These are phyloP conservation scores for Pouteria campechiana DNA, from an alignment of 179 eudicot species.

Conservation along the genomic window DNA sequence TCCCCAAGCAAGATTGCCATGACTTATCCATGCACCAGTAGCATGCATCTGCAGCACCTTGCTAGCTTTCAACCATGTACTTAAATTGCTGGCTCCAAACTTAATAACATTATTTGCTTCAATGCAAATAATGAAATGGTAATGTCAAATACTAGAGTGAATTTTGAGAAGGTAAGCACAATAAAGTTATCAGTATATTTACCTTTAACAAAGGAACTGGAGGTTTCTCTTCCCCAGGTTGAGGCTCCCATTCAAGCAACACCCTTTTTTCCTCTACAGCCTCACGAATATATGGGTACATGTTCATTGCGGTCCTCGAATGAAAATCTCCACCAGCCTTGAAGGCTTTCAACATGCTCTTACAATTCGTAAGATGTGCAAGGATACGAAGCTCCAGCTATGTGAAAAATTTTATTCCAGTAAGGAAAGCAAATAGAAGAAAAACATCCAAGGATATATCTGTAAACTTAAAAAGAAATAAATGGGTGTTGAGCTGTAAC, in stretches of 20 bases:
- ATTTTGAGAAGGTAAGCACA: neutral
- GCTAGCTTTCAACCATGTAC: no score
- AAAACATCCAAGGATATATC: neutral
- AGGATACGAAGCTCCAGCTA: slow-evolving; percentile 97
- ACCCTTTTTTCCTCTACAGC: slow-evolving; percentile 64
- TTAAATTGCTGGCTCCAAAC: neutral
- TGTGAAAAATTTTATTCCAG: slow-evolving; percentile 4
- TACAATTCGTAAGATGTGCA: slow-evolving; percentile 92
- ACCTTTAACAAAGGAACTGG: slow-evolving; percentile 96
- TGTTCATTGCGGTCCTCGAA: slow-evolving; percentile 98
- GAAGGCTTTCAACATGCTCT: slow-evolving; percentile 97
- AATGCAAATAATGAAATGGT: neutral
- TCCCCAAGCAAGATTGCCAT: no score
- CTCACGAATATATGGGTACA: slow-evolving; percentile 89
- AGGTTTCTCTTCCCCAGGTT: slow-evolving; percentile 89
- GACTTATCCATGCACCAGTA: no score
- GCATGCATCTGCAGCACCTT: no score
- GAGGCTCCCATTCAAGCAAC: slow-evolving; percentile 96
- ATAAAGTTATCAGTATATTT: no score
- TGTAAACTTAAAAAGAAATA: no score
- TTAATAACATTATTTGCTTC: no score
- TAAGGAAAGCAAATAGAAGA: neutral
- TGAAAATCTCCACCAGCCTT: slow-evolving; percentile 97
- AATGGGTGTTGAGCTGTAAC: slow-evolving; percentile 15
- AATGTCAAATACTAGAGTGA: neutral